Evolutionary conservation across 202 grass and related monocot species (phyloP).

Genomic region (Hordeum pubiflorum): DNA sequence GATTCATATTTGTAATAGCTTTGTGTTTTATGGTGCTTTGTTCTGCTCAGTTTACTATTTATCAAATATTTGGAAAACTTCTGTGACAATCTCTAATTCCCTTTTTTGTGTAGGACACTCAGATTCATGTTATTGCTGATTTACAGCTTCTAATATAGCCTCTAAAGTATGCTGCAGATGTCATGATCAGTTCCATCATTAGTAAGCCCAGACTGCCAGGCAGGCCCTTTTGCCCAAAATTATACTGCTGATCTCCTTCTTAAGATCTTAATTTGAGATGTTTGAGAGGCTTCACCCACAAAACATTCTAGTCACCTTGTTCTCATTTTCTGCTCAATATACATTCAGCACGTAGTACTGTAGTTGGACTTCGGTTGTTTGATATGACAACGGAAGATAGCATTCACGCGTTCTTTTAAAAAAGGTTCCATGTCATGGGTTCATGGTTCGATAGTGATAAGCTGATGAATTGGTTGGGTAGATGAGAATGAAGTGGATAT

Average conservation of each 20-base stretch:
- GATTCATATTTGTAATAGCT: neutral
- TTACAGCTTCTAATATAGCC: neutral
- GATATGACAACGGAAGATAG: constrained; percentile 6
- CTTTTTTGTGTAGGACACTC: neutral
- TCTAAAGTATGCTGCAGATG: neutral
- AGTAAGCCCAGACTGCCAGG: neutral
- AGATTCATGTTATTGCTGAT: neutral
- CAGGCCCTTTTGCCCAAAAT: constrained; percentile 7
- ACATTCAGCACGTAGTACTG: constrained; percentile 8
- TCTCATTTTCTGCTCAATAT: neutral
- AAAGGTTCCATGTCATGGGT: neutral
- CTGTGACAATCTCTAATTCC: neutral
- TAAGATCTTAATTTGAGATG: constrained; percentile 21
- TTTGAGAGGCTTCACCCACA: constrained; percentile 13
- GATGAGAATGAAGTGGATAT: neutral
- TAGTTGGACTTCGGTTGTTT: constrained; percentile 30
- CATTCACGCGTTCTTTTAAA: neutral
- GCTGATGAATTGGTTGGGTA: constrained; percentile 23
- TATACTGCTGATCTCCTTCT: neutral
- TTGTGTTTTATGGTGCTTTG: neutral
- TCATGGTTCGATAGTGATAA: neutral
- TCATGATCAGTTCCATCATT: constrained; percentile 17
- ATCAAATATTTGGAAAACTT: neutral
- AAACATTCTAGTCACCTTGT: constrained; percentile 22
- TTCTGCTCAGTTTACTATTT: neutral